Percentiles rank a stretch among this genome's conserved stretches.
These are phyloP conservation scores for Bromus sterilis DNA, from an alignment of 176 grass and related monocot genomes.

Conservation along the genomic window DNA sequence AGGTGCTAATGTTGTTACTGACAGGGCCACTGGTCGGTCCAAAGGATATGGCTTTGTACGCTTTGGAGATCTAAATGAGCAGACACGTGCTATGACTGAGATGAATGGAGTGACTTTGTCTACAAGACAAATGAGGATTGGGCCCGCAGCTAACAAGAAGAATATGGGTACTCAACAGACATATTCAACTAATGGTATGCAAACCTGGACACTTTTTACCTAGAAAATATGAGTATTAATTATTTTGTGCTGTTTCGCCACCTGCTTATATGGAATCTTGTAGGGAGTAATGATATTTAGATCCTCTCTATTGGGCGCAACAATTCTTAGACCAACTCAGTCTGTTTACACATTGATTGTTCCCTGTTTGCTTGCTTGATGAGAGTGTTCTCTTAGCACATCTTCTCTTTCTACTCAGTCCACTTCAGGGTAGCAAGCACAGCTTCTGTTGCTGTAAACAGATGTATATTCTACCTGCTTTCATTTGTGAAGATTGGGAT, in stretches of 20 bases:
- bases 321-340: not conserved
- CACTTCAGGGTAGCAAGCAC: slow-evolving; percentile 15
- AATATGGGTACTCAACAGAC: slow-evolving; percentile 49
- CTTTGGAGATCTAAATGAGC: slow-evolving; percentile 71
- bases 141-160: slow-evolving; percentile 76
- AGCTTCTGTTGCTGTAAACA: slow-evolving; percentile 39
- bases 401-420: slow-evolving; percentile 19
- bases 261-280: slow-evolving; percentile 23
- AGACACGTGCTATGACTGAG: slow-evolving; percentile 77
- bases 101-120: slow-evolving; percentile 82
- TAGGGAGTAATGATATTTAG: not conserved
- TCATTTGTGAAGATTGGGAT: slow-evolving; percentile 47
- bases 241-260: not conserved
- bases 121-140: slow-evolving; percentile 76
- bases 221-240: not conserved
- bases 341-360: not conserved
- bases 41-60: slow-evolving; percentile 93
- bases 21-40: slow-evolving; percentile 58
- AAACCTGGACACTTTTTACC: not conserved
- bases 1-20: slow-evolving; percentile 80
- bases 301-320: slow-evolving; percentile 7
- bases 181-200: slow-evolving; percentile 42
- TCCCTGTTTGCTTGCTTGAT: slow-evolving; percentile 15
- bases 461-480: slow-evolving; percentile 44
- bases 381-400: not conserved